Evolutionary conservation across 2,329 filamentous ascomycete genomes (phyloP).

Genomic region (Xylariales sp.): DNA sequence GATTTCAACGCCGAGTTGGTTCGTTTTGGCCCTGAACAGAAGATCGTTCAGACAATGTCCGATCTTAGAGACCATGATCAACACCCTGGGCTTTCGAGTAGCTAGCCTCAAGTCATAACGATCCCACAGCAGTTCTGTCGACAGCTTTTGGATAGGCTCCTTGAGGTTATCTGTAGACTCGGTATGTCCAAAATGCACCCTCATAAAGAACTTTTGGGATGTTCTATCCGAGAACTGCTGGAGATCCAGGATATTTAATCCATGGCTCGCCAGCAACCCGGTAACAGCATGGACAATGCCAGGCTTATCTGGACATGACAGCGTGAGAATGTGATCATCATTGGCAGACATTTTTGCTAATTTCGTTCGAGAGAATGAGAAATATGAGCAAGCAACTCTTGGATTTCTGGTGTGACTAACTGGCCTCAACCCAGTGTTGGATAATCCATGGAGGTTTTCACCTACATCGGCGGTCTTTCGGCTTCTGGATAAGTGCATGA

Average conservation of each 20-base stretch:
- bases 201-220: constrained; percentile 86
- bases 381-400: constrained; percentile 13
- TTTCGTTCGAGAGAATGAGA: not conserved
- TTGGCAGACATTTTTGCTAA: constrained; percentile 42
- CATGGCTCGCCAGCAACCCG: constrained; percentile 76
- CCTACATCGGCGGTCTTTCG: constrained; percentile 44
- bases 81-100: constrained; percentile 76
- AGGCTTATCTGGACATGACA: constrained; percentile 85
- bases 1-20: constrained; percentile 79
- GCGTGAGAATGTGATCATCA: constrained; percentile 77
- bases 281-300: constrained; percentile 89
- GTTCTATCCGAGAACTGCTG: constrained; percentile 85
- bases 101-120: constrained; percentile 75
- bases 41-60: constrained; percentile 88
- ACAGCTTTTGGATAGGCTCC: constrained; percentile 69
- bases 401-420: constrained; percentile 37
- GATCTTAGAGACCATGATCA: constrained; percentile 93
- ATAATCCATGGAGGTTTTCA: constrained; percentile 35
- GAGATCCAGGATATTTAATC: constrained; percentile 84
- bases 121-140: constrained; percentile 72
- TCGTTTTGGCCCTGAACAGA: constrained; percentile 80
- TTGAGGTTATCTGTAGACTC: constrained; percentile 63
- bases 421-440: constrained; percentile 24
- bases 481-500: constrained; percentile 45
- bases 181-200: constrained; percentile 80